phyloP scores from a whole-genome alignment of 164 flowering plant genomes.

The Santalum album region DNA sequence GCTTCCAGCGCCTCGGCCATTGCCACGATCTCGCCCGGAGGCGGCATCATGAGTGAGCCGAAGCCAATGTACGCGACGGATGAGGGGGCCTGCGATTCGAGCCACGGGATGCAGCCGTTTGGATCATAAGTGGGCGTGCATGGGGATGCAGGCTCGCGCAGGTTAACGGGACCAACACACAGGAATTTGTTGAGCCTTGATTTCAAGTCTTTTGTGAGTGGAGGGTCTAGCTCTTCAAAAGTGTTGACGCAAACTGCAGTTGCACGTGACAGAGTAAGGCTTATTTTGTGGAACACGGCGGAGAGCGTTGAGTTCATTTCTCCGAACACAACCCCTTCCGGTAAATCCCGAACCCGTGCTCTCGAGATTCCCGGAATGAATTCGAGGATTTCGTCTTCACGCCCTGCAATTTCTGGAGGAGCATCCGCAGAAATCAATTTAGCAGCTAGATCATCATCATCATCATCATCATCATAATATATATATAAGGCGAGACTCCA shows the following conservation, averaged over 20 bases:
- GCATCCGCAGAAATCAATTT: too few species aligned
- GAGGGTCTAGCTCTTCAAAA: constrained; percentile 32
- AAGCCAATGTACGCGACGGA: constrained; percentile 38
- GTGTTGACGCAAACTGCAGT: constrained; percentile 28
- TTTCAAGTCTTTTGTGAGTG: constrained; percentile 8
- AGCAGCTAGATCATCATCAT: too few species aligned
- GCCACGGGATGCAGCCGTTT: constrained; percentile 29
- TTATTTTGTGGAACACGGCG: constrained; percentile 22
- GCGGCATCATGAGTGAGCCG: constrained; percentile 24
- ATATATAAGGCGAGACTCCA: too few species aligned
- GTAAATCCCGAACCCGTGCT: constrained; percentile 17
- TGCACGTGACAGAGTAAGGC: constrained; percentile 20
- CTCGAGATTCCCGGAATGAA: constrained; percentile 30
- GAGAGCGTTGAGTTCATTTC: constrained; percentile 15
- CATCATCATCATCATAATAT: not conserved
- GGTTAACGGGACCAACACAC: constrained; percentile 23
- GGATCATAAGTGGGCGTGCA: not conserved
- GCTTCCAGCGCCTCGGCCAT: constrained; percentile 27
- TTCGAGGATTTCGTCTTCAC: constrained; percentile 11
- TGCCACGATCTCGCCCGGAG: constrained; percentile 26
- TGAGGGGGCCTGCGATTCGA: constrained; percentile 17
- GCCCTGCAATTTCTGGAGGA: not conserved
- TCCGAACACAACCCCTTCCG: constrained; percentile 16
- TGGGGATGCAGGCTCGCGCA: constrained; percentile 1
- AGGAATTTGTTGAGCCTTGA: constrained; percentile 23